These are phyloP conservation scores for Eucalyptus urophylla DNA, from an alignment of 345 rosid species.

Conservation along the genomic window DNA sequence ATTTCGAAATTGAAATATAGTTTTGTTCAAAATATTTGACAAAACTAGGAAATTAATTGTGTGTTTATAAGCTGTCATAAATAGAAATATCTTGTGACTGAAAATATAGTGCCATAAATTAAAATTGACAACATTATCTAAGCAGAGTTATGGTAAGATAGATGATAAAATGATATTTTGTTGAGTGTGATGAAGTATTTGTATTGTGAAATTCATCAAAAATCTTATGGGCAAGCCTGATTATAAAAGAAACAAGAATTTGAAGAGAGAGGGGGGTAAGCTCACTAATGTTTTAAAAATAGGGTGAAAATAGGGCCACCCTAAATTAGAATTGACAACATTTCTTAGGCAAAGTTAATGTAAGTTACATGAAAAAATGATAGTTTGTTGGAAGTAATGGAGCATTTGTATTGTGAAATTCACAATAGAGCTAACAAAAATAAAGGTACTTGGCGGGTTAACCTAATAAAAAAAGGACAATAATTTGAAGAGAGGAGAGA, in stretches of 20 bases:
- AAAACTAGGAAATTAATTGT: no score
- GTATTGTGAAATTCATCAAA: neutral
- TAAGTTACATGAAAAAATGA: neutral
- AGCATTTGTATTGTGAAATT: neutral
- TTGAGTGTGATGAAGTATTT: neutral
- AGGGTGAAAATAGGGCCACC: no score
- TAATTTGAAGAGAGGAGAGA: neutral
- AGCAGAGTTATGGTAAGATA: neutral
- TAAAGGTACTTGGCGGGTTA: neutral
- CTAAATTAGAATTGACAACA: neutral
- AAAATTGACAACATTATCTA: neutral
- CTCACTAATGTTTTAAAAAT: no score
- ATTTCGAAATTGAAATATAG: neutral
- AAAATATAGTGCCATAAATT: neutral
- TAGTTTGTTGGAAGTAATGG: neutral
- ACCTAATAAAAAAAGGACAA: no score
- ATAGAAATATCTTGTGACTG: neutral
- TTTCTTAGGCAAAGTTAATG: neutral
- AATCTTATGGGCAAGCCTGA: no score
- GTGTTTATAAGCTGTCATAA: neutral
- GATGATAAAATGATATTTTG: neutral
- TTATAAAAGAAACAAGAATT: no score
- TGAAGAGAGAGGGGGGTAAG: no score
- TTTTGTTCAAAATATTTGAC: neutral
- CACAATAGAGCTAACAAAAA: neutral